Evolutionary conservation across 2,329 filamentous ascomycete genomes (phyloP), one percentile per base, ranked within the genome.

Genomic region (Stagonosporopsis tanaceti): DNA sequence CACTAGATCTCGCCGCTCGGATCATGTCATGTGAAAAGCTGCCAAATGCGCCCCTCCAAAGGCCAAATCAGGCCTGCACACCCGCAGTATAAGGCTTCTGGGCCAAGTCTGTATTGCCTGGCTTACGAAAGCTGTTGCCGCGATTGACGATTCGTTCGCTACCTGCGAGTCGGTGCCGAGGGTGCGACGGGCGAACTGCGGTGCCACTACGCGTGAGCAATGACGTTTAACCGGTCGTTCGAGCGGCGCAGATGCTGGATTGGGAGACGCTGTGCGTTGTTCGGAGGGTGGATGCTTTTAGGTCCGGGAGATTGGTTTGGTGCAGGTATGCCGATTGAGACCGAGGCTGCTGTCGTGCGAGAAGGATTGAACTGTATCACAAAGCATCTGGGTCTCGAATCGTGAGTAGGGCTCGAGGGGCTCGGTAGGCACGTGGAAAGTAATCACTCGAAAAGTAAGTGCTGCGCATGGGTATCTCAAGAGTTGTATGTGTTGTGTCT

Each of bases 391-490:
- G 22, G 45, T 50, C 40, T 47, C 44, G 30, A 47, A 47, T n/a
- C 22, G 22, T 30, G 17, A 20, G 20, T 20, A 20, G 20, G 20
- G 20, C 20, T 20, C 20, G 20, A 20, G 20, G 20, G 20, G 20
- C 20, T 20, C 20, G 20, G 2, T 3, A 20, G 20, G 20, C 20
- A 20, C 20, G 20, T 20, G 20, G 20, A n/a, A 35, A n/a, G 8
- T 27, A 14, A 37, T 41, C 35, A 47, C 34, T 25, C 28, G 20
- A 4, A 20, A 27, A 7, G n/a, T 30, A 22, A 17, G 6, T 22
- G 32, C 15, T n/a, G 8, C 28, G 5, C 27, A 48, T 61, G 66
- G 66, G 66, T 69, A 70, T 70, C 67, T 70, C 61, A 32, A 50
- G 47, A 62, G 57, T 58, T 65, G 50, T 37, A 59, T 61, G 42